phyloP scores from a whole-genome alignment of 768 basidiomycete genomes.

The Pleurotus tuber-regium region DNA sequence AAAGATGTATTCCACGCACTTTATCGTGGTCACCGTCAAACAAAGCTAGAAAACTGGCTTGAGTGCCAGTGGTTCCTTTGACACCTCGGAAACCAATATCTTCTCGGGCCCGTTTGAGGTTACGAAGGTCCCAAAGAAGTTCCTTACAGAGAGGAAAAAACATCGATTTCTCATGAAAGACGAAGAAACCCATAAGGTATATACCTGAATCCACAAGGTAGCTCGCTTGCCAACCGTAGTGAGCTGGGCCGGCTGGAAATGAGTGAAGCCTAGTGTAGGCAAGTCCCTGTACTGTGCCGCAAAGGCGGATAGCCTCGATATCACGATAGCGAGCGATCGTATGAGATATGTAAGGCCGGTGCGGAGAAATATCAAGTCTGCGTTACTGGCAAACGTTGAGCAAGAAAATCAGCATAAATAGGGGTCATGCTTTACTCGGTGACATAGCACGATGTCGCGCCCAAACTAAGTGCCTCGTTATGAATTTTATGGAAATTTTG shows the following conservation, averaged over 20 bases:
- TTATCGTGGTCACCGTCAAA: conserved; percentile 97
- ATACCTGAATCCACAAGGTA: conserved; percentile 92
- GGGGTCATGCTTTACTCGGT: conserved; percentile 72
- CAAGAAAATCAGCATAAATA: not conserved
- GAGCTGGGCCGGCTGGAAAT: conserved; percentile 98
- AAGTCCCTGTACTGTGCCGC: conserved; percentile 84
- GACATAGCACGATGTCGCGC: conserved; percentile 98
- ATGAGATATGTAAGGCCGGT: conserved; percentile 82
- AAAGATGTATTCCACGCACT: conserved; percentile 30
- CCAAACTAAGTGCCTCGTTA: conserved; percentile 51
- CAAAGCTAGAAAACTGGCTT: conserved; percentile 90
- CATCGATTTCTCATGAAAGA: not conserved
- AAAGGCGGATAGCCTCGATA: conserved; percentile 83
- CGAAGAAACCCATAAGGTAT: conserved; percentile 11
- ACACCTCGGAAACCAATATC: conserved; percentile 97
- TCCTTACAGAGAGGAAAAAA: conserved; percentile 46
- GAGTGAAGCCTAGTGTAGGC: conserved; percentile 95
- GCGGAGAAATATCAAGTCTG: conserved; percentile 95
- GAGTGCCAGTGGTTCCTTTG: conserved; percentile 99
- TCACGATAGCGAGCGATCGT: conserved; percentile 84
- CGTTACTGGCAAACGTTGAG: conserved; percentile 61
- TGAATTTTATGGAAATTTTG: not conserved
- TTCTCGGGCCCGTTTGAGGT: conserved; percentile 83
- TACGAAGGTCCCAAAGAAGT: conserved; percentile 93
- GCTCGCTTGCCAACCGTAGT: conserved; percentile 98